Conservation (phyloP, 2,329 filamentous ascomycete species). For the Penicillium brasilianum region DNA sequence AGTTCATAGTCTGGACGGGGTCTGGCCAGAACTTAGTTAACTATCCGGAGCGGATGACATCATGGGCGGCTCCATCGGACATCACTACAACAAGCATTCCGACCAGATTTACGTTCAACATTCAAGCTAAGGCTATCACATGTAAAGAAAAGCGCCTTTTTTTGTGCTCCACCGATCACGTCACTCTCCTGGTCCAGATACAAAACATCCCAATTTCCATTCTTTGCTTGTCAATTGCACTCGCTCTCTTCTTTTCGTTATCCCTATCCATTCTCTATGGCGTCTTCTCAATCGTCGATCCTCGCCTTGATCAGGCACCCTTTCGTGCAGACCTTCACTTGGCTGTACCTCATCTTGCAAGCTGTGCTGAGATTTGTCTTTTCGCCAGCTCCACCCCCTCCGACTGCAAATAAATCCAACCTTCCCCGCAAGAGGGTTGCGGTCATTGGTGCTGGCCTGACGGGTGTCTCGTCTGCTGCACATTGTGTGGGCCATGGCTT, state of each 20-base stretch:
- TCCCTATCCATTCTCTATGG: conserved; percentile 16
- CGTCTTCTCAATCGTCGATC: conserved; percentile 25
- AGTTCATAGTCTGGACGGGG: background rate
- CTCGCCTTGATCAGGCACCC: conserved; percentile 35
- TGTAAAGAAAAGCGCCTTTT: background rate
- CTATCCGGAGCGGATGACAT: background rate
- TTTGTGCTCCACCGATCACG: background rate
- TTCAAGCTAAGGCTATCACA: background rate
- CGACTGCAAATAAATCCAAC: conserved; percentile 59
- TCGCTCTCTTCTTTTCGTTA: background rate
- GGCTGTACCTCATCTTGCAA: conserved; percentile 40
- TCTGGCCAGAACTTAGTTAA: background rate
- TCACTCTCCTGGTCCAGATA: background rate
- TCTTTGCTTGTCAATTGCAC: background rate
- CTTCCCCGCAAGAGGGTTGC: conserved; percentile 62
- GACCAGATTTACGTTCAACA: background rate
- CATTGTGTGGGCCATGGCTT: conserved; percentile 87
- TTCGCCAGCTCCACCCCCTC: conserved; percentile 70
- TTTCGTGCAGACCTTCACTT: conserved; percentile 38
- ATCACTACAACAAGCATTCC: background rate
- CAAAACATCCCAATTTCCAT: background rate
- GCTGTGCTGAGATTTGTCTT: conserved; percentile 56
- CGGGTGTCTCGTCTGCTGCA: conserved; percentile 75
- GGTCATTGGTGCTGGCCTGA: conserved; percentile 73
- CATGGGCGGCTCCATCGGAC: background rate